These are phyloP conservation scores for Hypocreales sp. DNA, from an alignment of 2,329 filamentous ascomycete genomes.

Conservation along the genomic window DNA sequence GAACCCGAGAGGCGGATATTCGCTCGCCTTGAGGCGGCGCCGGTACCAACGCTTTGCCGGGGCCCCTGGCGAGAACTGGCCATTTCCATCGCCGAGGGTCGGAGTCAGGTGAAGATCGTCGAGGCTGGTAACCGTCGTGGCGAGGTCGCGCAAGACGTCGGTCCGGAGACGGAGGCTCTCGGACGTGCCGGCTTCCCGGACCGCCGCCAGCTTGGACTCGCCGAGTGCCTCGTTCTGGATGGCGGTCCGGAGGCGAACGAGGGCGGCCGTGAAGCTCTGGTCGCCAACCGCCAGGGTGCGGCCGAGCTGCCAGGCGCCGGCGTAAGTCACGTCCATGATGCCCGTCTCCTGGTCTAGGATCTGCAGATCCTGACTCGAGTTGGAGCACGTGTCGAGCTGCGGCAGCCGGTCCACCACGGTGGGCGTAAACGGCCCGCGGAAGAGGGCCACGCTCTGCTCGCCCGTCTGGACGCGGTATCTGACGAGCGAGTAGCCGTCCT, in stretches of 20 bases:
- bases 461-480: conserved; percentile 20
- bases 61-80: conserved; percentile 1
- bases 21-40: neutral
- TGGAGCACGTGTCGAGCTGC: conserved; percentile 11
- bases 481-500: conserved; percentile 22
- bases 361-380: conserved; percentile 17
- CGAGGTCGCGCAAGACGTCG: conserved; percentile 1
- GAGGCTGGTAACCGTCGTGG: conserved; percentile 1
- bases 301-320: conserved; percentile 26
- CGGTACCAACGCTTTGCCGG: conserved; percentile 2
- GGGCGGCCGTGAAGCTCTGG: conserved; percentile 11
- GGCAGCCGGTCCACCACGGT: conserved; percentile 5
- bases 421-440: conserved; percentile 21
- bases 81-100: neutral
- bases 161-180: conserved; percentile 3
- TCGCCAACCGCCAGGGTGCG: conserved; percentile 20
- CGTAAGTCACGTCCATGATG: conserved; percentile 28
- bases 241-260: neutral
- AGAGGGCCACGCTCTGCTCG: conserved; percentile 21
- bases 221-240: neutral
- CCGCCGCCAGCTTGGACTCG: conserved; percentile 1
- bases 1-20: neutral
- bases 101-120: neutral
- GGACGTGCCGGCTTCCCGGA: conserved; percentile 2
- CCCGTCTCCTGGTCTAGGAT: conserved; percentile 21